Percentiles rank a stretch among this genome's conserved stretches.
Evolutionary conservation across 148 eudicot genomes (phyloP).

Genomic region (Talinum fruticosum): DNA sequence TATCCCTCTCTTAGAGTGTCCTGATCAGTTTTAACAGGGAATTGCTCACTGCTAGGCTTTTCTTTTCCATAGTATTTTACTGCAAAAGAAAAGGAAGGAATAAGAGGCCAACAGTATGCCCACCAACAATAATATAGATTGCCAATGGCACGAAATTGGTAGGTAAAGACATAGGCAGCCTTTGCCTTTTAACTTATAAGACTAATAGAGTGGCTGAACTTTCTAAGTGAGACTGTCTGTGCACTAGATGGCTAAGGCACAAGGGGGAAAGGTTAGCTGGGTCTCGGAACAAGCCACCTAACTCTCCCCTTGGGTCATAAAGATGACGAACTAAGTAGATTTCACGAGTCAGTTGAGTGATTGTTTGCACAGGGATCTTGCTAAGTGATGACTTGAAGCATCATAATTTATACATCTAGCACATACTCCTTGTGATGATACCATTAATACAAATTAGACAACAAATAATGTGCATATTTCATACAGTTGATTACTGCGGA

Average conservation of each 20-base stretch:
- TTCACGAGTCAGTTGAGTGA: background rate
- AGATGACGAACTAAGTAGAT: background rate
- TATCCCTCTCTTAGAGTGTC: slow-evolving; percentile 89
- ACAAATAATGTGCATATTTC: no score
- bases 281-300: background rate
- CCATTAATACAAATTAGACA: no score
- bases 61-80: slow-evolving; percentile 67
- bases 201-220: background rate
- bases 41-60: slow-evolving; percentile 29
- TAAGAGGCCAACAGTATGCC: background rate
- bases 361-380: background rate
- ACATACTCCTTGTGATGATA: no score
- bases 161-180: background rate
- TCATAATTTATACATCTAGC: no score
- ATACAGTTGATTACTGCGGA: no score
- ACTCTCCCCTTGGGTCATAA: no score
- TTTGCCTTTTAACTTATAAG: background rate
- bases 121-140: background rate
- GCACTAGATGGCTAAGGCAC: no score
- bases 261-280: background rate
- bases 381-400: background rate
- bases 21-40: slow-evolving; percentile 76
- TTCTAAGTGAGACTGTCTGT: no score
- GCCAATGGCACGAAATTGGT: background rate
- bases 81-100: slow-evolving; percentile 23